Evolutionary conservation across 495 filamentous ascomycete genomes (phyloP).

Genomic region (Xylona heveae): DNA sequence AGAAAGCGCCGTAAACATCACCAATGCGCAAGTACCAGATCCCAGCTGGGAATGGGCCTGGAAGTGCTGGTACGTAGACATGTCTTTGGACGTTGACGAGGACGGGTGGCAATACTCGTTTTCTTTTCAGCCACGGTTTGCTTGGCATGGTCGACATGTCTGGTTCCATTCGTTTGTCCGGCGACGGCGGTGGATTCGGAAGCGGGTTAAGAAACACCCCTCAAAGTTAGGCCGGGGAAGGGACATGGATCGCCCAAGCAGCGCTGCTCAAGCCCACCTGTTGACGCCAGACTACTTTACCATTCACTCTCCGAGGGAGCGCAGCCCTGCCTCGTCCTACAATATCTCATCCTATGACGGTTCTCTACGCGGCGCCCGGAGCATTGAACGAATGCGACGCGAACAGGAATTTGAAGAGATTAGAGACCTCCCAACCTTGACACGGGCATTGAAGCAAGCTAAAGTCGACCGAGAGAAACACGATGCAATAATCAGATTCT

Average conservation of each 20-base stretch:
- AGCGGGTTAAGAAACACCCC: slow-evolving; percentile 43
- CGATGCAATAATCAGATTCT: slow-evolving; percentile 55
- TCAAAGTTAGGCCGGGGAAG: slow-evolving; percentile 11
- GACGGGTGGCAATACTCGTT: slow-evolving; percentile 95
- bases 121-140: slow-evolving; percentile 50
- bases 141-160: slow-evolving; percentile 78
- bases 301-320: slow-evolving; percentile 25
- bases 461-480: slow-evolving; percentile 83
- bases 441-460: slow-evolving; percentile 22
- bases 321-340: slow-evolving; percentile 4
- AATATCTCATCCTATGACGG: not conserved
- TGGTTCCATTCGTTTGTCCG: slow-evolving; percentile 91
- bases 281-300: slow-evolving; percentile 77
- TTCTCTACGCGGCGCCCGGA: slow-evolving; percentile 1
- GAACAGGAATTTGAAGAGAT: no score
- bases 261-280: slow-evolving; percentile 30
- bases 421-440: no score
- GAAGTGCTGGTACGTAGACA: slow-evolving; percentile 86
- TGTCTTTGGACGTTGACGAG: slow-evolving; percentile 68
- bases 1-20: slow-evolving; percentile 63
- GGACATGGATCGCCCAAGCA: slow-evolving; percentile 15
- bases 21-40: slow-evolving; percentile 81
- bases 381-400: no score
- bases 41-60: slow-evolving; percentile 94
- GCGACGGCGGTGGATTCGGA: slow-evolving; percentile 69